Conservation (phyloP, 169 alveolate species). For the Plasmodium falciparum region DNA sequence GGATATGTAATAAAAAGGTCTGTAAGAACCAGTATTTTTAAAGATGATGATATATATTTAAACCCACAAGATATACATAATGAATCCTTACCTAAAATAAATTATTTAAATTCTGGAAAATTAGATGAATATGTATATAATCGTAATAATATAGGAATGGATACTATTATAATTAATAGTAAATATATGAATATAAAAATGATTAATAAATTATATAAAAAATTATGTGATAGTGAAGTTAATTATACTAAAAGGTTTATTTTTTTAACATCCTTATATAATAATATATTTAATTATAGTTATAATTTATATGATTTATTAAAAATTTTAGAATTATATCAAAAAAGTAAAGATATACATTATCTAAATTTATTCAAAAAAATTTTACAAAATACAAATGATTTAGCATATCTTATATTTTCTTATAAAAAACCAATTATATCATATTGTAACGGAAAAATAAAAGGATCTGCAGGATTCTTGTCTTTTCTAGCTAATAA, state of each 20-base stretch:
- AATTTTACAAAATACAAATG: conserved; percentile 78
- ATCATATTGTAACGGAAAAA: conserved; percentile 83
- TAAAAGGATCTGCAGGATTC: conserved; percentile 81
- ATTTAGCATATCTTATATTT: conserved; percentile 78
- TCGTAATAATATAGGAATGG: conserved; percentile 64
- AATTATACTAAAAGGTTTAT: conserved; percentile 83
- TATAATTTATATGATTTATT: conserved; percentile 73
- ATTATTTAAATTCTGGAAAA: conserved; percentile 35
- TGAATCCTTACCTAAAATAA: conserved; percentile 49
- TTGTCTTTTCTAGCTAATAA: conserved; percentile 79
- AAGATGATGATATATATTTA: conserved; percentile 65
- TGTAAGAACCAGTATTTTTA: conserved; percentile 50
- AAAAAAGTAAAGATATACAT: conserved; percentile 38
- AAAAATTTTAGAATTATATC: conserved; percentile 79
- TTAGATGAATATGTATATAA: conserved; percentile 31
- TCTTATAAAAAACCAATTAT: conserved; percentile 84
- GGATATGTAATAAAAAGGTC: neutral
- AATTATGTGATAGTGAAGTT: conserved; percentile 80
- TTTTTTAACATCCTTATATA: conserved; percentile 80
- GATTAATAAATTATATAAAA: conserved; percentile 76
- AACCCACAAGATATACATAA: conserved; percentile 67
- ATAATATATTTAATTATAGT: conserved; percentile 74
- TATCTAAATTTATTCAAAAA: conserved; percentile 31
- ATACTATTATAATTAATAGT: conserved; percentile 27
- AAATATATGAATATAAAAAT: conserved; percentile 71